Evolutionary conservation across 148 eudicot genomes (phyloP).

Genomic region (Chenopodium suecicum): DNA sequence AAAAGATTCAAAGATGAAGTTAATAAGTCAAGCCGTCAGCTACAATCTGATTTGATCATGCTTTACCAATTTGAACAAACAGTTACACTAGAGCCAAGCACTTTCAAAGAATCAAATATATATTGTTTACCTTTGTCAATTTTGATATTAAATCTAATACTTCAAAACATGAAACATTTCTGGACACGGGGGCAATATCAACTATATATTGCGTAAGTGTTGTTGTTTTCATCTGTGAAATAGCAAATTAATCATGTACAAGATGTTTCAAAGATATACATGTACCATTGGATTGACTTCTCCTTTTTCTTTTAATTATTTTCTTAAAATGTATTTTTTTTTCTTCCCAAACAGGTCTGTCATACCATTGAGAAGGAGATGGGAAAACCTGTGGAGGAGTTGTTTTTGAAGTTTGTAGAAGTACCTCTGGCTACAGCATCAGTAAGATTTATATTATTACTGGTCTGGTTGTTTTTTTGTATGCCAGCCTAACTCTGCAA

Average conservation of each 20-base stretch:
- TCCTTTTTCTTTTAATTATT: background rate
- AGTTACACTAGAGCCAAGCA: background rate
- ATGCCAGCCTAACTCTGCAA: background rate
- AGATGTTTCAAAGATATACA: background rate
- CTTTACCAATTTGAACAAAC: background rate
- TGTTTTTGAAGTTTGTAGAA: conserved; percentile 60
- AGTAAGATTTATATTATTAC: conserved; percentile 44
- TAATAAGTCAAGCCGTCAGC: background rate
- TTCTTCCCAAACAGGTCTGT: conserved; percentile 49
- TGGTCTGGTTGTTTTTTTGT: background rate
- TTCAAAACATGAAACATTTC: background rate
- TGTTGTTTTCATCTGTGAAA: background rate
- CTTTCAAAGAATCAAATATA: background rate
- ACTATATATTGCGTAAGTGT: background rate
- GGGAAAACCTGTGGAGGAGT: conserved; percentile 70
- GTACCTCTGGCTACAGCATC: conserved; percentile 93
- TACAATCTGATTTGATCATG: background rate
- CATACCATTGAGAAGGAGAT: conserved; percentile 63
- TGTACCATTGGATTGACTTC: background rate
- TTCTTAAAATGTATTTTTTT: background rate
- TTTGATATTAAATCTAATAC: background rate
- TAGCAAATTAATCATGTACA: background rate
- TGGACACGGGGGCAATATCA: background rate
- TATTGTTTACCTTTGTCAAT: background rate
- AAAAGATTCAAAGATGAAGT: background rate